Percentiles rank a stretch among this genome's conserved stretches.
Evolutionary conservation across 2,329 filamentous ascomycete species (phyloP).

Genomic region (Neopestalotiopsis clavispora): DNA sequence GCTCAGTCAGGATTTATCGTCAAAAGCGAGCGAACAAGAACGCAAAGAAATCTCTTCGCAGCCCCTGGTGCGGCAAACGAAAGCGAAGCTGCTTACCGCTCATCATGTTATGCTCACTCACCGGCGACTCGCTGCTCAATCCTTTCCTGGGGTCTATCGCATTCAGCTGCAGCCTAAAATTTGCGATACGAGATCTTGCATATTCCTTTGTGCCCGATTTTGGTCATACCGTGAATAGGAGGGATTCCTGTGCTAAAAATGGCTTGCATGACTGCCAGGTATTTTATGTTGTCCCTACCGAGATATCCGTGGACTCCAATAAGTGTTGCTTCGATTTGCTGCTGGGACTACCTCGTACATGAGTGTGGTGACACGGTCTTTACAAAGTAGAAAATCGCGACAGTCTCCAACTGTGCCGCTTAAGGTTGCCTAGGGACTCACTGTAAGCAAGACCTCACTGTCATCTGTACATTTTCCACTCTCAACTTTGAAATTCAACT

Average conservation of each 20-base stretch:
- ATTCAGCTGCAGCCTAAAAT: not conserved
- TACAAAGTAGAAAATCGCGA: no score
- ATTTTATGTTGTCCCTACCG: not conserved
- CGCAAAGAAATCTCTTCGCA: no score
- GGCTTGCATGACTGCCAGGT: not conserved
- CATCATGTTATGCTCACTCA: not conserved
- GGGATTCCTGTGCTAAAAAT: not conserved
- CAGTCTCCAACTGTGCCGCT: not conserved
- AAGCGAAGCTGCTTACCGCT: not conserved
- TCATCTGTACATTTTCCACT: no score
- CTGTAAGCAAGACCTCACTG: no score
- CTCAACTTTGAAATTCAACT: no score
- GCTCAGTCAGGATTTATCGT: no score
- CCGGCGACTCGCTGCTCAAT: not conserved
- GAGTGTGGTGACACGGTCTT: no score
- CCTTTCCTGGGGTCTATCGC: not conserved
- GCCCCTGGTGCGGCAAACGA: not conserved
- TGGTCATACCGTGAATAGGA: not conserved
- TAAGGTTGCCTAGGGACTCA: no score
- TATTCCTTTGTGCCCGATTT: not conserved
- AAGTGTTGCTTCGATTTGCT: not conserved
- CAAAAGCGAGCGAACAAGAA: no score
- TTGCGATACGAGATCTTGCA: slow-evolving; percentile 1
- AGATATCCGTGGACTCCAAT: not conserved
- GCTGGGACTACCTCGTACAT: not conserved